Conservation (phyloP, 116 monocot species). For the Papilionanthe hybrid region DNA sequence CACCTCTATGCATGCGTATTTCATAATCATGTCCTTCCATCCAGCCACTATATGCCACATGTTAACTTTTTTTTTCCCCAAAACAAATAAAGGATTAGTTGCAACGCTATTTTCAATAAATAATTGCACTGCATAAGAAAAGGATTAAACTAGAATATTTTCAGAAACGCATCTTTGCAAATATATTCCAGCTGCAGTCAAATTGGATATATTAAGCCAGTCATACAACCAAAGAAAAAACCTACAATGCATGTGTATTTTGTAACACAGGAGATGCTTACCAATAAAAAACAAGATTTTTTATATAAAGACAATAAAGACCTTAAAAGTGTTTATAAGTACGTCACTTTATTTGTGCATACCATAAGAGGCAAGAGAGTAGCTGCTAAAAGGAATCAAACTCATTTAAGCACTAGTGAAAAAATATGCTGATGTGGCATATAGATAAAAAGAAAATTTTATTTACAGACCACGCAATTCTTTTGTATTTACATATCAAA, state of each 20-base stretch:
- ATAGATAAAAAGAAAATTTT: neutral
- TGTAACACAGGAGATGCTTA: neutral
- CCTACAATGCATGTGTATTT: neutral
- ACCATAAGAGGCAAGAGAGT: neutral
- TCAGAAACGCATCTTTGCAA: too few species aligned
- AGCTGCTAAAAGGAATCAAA: neutral
- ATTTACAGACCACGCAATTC: too few species aligned
- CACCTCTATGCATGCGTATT: too few species aligned
- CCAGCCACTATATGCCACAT: too few species aligned
- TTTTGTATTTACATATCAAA: too few species aligned
- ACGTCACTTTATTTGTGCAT: neutral
- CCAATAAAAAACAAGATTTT: neutral
- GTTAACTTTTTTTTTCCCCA: too few species aligned
- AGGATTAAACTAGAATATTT: too few species aligned
- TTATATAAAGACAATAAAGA: neutral
- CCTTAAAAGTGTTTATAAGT: neutral
- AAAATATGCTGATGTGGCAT: neutral
- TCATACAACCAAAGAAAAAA: neutral
- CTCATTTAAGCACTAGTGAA: neutral
- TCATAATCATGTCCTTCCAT: too few species aligned
- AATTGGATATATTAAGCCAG: neutral
- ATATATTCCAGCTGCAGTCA: neutral
- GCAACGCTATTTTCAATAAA: too few species aligned
- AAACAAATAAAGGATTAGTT: too few species aligned
- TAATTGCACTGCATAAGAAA: too few species aligned